Percentiles rank a stretch among this genome's conserved stretches.
Evolutionary conservation across 139 green algal genomes (phyloP).

Genomic region (Desmodesmus armatus): DNA sequence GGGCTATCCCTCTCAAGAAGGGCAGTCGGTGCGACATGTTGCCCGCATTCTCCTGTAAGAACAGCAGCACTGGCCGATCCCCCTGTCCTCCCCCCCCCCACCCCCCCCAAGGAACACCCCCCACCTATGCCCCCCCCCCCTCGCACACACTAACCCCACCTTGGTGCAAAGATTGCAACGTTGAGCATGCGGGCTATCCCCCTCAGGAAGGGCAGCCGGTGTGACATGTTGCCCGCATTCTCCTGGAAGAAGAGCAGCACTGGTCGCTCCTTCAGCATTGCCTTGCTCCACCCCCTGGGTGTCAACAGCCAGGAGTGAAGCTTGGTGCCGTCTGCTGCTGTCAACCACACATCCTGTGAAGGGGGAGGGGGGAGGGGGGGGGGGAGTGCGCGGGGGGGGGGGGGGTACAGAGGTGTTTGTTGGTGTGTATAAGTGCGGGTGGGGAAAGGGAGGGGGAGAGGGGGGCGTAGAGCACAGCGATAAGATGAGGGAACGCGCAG

Average conservation of each 20-base stretch:
- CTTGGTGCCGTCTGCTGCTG: conserved; percentile 71
- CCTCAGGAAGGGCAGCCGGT: conserved; percentile 82
- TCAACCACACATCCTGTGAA: conserved; percentile 70
- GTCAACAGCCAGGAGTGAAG: conserved; percentile 86
- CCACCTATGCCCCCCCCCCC: too few relatives aligned
- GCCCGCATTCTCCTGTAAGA: conserved; percentile 93
- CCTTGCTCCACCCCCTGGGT: conserved; percentile 52
- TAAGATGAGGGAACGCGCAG: too few relatives aligned
- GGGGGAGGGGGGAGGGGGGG: too few relatives aligned
- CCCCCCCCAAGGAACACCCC: too few relatives aligned
- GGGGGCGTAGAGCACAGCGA: too few relatives aligned
- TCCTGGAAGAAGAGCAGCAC: conserved; percentile 90
- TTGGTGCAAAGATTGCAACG: conserved; percentile 69
- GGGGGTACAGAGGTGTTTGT: too few relatives aligned
- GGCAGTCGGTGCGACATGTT: conserved; percentile 89
- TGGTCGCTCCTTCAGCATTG: conserved; percentile 54
- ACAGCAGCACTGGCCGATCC: conserved; percentile 75
- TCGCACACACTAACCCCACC: too few relatives aligned
- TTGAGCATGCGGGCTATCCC: conserved; percentile 64
- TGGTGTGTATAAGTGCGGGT: too few relatives aligned
- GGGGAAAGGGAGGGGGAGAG: too few relatives aligned
- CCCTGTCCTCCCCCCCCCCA: too few relatives aligned
- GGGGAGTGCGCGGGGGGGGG: too few relatives aligned
- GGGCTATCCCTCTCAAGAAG: conserved; percentile 75
- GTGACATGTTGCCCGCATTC: conserved; percentile 93